These are phyloP conservation scores for Mycotypha africana DNA, from an alignment of 371 early-diverging fungal species.

Conservation along the genomic window DNA sequence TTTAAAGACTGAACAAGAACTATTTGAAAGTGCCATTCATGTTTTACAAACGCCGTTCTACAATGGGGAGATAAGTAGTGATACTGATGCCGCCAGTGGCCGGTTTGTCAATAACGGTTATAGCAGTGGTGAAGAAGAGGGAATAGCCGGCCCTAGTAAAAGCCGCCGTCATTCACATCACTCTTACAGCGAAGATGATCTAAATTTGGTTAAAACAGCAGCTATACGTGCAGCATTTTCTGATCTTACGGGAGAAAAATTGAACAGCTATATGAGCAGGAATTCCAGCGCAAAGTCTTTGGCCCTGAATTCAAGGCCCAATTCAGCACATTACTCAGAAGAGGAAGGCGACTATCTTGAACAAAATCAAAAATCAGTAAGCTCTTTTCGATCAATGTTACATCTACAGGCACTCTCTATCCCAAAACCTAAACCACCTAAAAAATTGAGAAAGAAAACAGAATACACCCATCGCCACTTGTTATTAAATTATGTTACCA, in stretches of 20 bases:
- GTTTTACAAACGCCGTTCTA: constrained; percentile 13
- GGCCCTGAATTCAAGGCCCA: constrained; percentile 8
- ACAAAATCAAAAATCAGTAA: constrained; percentile 33
- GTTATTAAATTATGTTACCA: constrained; percentile 50
- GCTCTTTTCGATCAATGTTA: constrained; percentile 29
- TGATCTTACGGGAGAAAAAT: constrained; percentile 6
- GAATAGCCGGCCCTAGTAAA: background rate
- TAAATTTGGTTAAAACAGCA: constrained; percentile 19
- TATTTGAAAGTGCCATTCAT: constrained; percentile 40
- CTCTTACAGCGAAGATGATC: constrained; percentile 26
- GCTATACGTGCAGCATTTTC: constrained; percentile 26
- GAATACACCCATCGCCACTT: constrained; percentile 48
- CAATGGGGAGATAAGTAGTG: constrained; percentile 9
- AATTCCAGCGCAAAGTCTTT: constrained; percentile 4
- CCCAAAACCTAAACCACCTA: constrained; percentile 22
- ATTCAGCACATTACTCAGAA: constrained; percentile 9
- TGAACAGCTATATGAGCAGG: background rate
- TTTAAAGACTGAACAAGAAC: constrained; percentile 34
- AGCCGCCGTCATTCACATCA: constrained; percentile 2
- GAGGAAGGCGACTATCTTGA: constrained; percentile 22
- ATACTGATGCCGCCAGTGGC: constrained; percentile 3
- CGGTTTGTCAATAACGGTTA: no score
- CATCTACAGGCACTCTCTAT: constrained; percentile 15
- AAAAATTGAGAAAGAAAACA: constrained; percentile 43
- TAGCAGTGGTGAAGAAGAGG: constrained; percentile 3